phyloP scores from a whole-genome alignment of 2,329 filamentous ascomycete species.

The Trichocomaceae sp. region DNA sequence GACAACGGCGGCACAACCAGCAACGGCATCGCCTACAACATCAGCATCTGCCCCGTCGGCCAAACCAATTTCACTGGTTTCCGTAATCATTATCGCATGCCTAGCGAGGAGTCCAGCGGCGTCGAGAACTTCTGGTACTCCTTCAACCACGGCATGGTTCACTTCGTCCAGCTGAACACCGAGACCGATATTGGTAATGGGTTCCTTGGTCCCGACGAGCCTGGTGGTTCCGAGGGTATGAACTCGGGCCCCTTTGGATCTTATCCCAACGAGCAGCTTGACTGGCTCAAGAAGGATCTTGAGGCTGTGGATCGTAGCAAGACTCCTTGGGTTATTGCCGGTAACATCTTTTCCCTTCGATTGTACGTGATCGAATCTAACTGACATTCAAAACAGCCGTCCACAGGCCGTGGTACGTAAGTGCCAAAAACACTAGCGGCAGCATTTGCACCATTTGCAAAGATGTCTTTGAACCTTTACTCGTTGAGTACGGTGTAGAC shows the following conservation, averaged over 20 bases:
- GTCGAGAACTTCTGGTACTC: slow-evolving; percentile 12
- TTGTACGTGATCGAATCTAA: neutral
- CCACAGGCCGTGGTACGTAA: slow-evolving; percentile 21
- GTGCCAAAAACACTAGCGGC: slow-evolving; percentile 5
- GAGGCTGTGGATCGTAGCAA: slow-evolving; percentile 19
- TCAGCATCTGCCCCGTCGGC: slow-evolving; percentile 17
- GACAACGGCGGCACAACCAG: slow-evolving; percentile 15
- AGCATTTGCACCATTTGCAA: slow-evolving; percentile 39
- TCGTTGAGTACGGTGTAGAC: slow-evolving; percentile 50
- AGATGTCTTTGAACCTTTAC: slow-evolving; percentile 43
- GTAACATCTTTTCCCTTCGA: neutral
- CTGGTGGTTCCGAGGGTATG: slow-evolving; percentile 4
- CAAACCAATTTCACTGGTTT: slow-evolving; percentile 23
- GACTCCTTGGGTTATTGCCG: slow-evolving; percentile 24
- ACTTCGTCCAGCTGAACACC: slow-evolving; percentile 13
- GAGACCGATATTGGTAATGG: slow-evolving; percentile 15
- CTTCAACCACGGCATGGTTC: slow-evolving; percentile 15
- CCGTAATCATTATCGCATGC: slow-evolving; percentile 20
- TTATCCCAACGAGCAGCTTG: slow-evolving; percentile 1
- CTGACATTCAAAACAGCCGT: slow-evolving; percentile 8
- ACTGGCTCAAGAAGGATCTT: slow-evolving; percentile 17
- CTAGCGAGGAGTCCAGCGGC: slow-evolving; percentile 16
- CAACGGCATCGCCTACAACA: slow-evolving; percentile 15
- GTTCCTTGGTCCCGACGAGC: slow-evolving; percentile 12
- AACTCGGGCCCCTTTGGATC: slow-evolving; percentile 13